Percentiles rank a stretch among this genome's conserved stretches.
These are phyloP conservation scores for Phylloporus sp. DNA, from an alignment of 768 basidiomycete genomes.

Conservation along the genomic window DNA sequence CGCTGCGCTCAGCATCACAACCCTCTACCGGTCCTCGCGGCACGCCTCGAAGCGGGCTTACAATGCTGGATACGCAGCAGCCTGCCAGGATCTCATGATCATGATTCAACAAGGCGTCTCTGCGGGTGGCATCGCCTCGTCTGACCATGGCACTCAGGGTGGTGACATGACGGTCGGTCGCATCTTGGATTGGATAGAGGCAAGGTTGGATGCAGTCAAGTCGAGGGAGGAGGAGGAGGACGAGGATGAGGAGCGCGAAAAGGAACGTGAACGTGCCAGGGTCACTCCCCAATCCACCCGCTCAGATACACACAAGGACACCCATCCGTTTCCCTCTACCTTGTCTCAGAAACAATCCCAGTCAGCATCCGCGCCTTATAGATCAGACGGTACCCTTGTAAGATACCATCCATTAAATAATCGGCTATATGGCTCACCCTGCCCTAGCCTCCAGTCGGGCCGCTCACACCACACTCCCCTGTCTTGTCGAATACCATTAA, in stretches of 20 bases:
- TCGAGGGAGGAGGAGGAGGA: conserved; percentile 78
- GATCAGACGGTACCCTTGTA: conserved; percentile 28
- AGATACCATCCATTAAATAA: conserved; percentile 14
- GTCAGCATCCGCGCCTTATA: conserved; percentile 11
- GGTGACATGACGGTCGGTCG: conserved; percentile 71
- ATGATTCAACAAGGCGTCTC: conserved; percentile 86
- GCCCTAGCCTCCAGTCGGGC: conserved; percentile 16
- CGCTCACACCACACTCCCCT: conserved; percentile 34
- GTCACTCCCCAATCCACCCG: conserved; percentile 21
- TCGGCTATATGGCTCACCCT: conserved; percentile 5
- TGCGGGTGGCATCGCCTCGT: conserved; percentile 42
- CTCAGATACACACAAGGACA: conserved; percentile 18
- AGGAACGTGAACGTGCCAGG: conserved; percentile 42
- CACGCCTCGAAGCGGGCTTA: conserved; percentile 76
- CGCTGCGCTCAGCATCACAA: conserved; percentile 81
- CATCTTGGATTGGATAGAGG: conserved; percentile 85
- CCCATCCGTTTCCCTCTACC: conserved; percentile 14
- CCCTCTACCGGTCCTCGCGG: conserved; percentile 75
- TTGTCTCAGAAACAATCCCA: conserved; percentile 19
- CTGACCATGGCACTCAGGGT: conserved; percentile 42
- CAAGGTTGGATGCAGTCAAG: conserved; percentile 71
- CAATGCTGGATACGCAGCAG: conserved; percentile 74
- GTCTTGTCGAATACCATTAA: conserved; percentile 18
- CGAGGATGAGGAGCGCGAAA: conserved; percentile 72
- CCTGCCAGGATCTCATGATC: conserved; percentile 74